A percentile compares a stretch with the other conserved stretches of the same genome.
These are phyloP conservation scores for Galeopsis tetrahit DNA, from an alignment of 257 asterid genomes.

Conservation along the genomic window DNA sequence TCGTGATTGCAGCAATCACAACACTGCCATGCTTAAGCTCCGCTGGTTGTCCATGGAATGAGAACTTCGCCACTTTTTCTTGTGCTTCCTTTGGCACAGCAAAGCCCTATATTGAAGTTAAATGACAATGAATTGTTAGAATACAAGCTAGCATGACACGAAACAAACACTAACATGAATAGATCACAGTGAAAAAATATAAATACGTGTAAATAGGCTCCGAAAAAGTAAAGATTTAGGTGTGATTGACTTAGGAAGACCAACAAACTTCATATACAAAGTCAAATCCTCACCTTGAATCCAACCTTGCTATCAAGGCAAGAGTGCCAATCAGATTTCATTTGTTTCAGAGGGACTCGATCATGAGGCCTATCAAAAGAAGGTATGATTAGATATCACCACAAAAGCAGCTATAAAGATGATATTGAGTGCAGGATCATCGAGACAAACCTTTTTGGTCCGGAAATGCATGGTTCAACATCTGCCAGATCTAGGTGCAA, in stretches of 20 bases:
- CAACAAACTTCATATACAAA: slow-evolving; percentile 14
- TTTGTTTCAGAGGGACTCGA: slow-evolving; percentile 79
- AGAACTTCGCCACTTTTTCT: slow-evolving; percentile 74
- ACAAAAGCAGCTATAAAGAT: slow-evolving; percentile 21
- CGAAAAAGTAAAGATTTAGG: slow-evolving; percentile 16
- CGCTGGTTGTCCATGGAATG: slow-evolving; percentile 85
- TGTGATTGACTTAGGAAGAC: slow-evolving; percentile 17
- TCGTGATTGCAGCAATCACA: slow-evolving; percentile 95
- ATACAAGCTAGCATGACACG: neutral
- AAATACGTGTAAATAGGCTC: neutral
- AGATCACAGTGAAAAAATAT: slow-evolving; percentile 2
- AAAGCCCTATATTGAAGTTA: slow-evolving; percentile 63
- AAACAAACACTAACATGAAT: slow-evolving; percentile 3
- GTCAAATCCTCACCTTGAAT: slow-evolving; percentile 70
- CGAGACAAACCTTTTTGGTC: slow-evolving; percentile 78
- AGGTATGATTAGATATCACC: slow-evolving; percentile 22
- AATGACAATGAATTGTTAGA: slow-evolving; percentile 19
- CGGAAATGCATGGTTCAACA: slow-evolving; percentile 89
- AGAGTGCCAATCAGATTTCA: slow-evolving; percentile 94
- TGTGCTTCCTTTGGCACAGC: slow-evolving; percentile 90
- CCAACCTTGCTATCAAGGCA: slow-evolving; percentile 93
- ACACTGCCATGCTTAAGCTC: slow-evolving; percentile 97
- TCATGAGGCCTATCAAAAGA: slow-evolving; percentile 83
- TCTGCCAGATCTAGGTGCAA: slow-evolving; percentile 68
- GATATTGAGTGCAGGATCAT: neutral